These are phyloP conservation scores for Penicillium sp. DNA, from an alignment of 2,329 filamentous ascomycete species.

Conservation along the genomic window DNA sequence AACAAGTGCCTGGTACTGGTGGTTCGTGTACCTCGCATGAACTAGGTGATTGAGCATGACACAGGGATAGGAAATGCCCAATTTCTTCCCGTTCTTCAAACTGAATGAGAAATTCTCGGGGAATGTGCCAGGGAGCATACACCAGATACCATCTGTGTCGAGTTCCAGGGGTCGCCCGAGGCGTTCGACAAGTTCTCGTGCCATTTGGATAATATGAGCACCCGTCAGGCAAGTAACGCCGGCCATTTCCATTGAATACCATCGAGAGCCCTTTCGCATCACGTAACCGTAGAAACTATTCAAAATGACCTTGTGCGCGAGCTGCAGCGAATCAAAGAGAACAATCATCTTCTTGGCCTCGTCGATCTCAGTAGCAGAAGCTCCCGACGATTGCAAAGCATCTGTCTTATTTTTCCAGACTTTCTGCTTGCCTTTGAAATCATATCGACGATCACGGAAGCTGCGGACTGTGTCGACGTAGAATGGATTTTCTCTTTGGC, in stretches of 20 bases:
- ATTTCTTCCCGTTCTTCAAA: conserved; percentile 91
- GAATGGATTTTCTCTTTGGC: conserved; percentile 95
- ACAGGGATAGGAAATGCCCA: conserved; percentile 95
- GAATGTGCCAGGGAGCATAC: conserved; percentile 93
- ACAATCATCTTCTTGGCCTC: conserved; percentile 99
- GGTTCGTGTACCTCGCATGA: conserved; percentile 90
- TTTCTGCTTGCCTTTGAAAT: conserved; percentile 98
- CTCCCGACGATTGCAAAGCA: conserved; percentile 76
- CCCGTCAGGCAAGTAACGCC: conserved; percentile 96
- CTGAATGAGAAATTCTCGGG: conserved; percentile 96
- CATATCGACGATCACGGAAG: conserved; percentile 94
- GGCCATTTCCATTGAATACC: conserved; percentile 99
- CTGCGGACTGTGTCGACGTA: conserved; percentile 95
- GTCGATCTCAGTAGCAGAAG: conserved; percentile 72
- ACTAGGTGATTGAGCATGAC: conserved; percentile 99
- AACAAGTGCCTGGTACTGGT: conserved; percentile 89
- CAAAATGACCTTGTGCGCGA: conserved; percentile 97
- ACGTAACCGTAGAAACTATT: conserved; percentile 99
- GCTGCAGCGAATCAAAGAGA: conserved; percentile 88
- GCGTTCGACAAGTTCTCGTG: conserved; percentile 85
- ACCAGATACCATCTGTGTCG: conserved; percentile 99
- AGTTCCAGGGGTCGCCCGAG: conserved; percentile 90
- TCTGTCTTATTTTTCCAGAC: conserved; percentile 98
- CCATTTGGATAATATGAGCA: conserved; percentile 95
- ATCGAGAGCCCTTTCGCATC: conserved; percentile 97